Percentiles rank a stretch among this genome's conserved stretches.
These are phyloP conservation scores for Xerocomus spinulosus DNA, from an alignment of 768 basidiomycete species.

Conservation along the genomic window DNA sequence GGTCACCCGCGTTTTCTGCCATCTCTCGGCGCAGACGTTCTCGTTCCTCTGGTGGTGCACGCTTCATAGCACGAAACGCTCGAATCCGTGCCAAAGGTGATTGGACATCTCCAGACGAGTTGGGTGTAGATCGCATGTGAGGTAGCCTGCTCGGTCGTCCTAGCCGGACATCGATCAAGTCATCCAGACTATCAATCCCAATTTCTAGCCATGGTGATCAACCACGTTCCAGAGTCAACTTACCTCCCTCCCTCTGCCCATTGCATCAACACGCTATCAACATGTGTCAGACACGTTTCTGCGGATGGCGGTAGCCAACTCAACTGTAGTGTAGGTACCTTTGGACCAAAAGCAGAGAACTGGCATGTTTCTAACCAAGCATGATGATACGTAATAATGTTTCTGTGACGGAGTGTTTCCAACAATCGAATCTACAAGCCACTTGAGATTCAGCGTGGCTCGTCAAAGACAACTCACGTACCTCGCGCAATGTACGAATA, in stretches of 20 bases:
- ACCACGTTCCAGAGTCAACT: neutral
- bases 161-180: slow-evolving; percentile 76
- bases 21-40: slow-evolving; percentile 56
- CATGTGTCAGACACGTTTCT: neutral
- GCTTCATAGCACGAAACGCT: slow-evolving; percentile 68
- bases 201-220: neutral
- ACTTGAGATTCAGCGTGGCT: neutral
- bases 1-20: slow-evolving; percentile 28
- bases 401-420: slow-evolving; percentile 83
- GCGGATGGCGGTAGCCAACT: slow-evolving; percentile 22
- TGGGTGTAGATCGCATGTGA: slow-evolving; percentile 37
- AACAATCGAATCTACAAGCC: slow-evolving; percentile 65
- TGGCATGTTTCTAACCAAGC: slow-evolving; percentile 86
- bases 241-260: slow-evolving; percentile 86
- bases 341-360: slow-evolving; percentile 86
- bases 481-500: slow-evolving; percentile 76
- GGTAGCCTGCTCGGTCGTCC: slow-evolving; percentile 49
- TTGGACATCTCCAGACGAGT: slow-evolving; percentile 37
- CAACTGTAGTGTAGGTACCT: slow-evolving; percentile 83
- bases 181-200: slow-evolving; percentile 54
- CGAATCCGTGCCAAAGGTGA: slow-evolving; percentile 70
- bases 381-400: slow-evolving; percentile 94
- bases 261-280: slow-evolving; percentile 76
- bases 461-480: slow-evolving; percentile 17
- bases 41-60: slow-evolving; percentile 58